Percentiles rank a stretch among this genome's conserved stretches.
These are phyloP conservation scores for Pulveroboletus sp. DNA, from an alignment of 768 basidiomycete genomes.

Conservation along the genomic window DNA sequence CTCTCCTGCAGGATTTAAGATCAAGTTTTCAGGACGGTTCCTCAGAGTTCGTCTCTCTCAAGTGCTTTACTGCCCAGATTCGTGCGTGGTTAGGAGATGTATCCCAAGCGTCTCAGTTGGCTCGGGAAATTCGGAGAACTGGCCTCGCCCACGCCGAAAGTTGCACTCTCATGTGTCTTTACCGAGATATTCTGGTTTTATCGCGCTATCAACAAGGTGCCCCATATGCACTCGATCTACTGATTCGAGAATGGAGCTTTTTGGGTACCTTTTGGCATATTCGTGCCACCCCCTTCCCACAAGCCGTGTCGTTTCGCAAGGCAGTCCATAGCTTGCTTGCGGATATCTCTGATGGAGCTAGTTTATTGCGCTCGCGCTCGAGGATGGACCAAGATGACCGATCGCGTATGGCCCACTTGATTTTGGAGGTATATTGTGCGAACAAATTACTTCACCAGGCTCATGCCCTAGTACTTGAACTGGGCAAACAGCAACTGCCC, in stretches of 20 bases:
- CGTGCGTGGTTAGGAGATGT: constrained; percentile 36
- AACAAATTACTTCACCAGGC: constrained; percentile 34
- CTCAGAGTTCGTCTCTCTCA: constrained; percentile 13
- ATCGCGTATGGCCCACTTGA: constrained; percentile 33
- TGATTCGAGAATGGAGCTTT: constrained; percentile 37
- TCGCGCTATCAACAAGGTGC: constrained; percentile 32
- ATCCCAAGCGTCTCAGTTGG: constrained; percentile 29
- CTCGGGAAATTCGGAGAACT: constrained; percentile 23
- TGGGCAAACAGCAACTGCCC: constrained; percentile 35
- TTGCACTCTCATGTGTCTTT: constrained; percentile 26
- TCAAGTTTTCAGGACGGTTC: constrained; percentile 20
- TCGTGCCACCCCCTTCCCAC: constrained; percentile 3
- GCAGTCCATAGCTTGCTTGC: constrained; percentile 25
- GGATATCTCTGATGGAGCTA: constrained; percentile 31
- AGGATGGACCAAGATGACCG: constrained; percentile 27
- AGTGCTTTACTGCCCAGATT: constrained; percentile 31
- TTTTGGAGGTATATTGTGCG: constrained; percentile 39
- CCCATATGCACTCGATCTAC: constrained; percentile 33
- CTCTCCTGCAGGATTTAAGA: constrained; percentile 28
- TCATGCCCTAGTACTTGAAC: constrained; percentile 36
- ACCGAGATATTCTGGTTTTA: constrained; percentile 36
- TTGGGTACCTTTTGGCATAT: constrained; percentile 23
- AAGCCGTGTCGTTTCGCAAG: constrained; percentile 26
- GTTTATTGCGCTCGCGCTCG: constrained; percentile 18
- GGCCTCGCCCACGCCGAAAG: constrained; percentile 20